These are phyloP conservation scores for Fusarium nanum DNA, from an alignment of 2,329 filamentous ascomycete genomes.

Conservation along the genomic window DNA sequence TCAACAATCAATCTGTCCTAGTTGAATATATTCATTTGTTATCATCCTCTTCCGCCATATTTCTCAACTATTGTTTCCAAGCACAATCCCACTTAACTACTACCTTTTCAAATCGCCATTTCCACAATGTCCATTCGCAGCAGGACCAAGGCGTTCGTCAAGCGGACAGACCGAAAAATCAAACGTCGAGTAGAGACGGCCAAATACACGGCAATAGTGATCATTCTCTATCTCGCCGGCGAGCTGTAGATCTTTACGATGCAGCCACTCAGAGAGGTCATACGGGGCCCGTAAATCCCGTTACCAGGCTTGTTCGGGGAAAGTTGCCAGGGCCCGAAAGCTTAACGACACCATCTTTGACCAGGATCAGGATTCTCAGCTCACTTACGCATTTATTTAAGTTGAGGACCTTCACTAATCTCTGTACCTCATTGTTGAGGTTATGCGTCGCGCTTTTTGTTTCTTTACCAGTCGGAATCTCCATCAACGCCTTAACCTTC, in stretches of 20 bases:
- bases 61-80: background rate
- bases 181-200: background rate
- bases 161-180: background rate
- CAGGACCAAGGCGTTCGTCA: background rate
- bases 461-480: background rate
- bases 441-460: background rate
- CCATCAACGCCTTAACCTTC: background rate
- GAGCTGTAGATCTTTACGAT: background rate
- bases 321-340: background rate
- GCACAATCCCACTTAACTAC: background rate
- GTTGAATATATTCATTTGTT: too few relatives aligned
- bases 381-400: background rate
- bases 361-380: background rate
- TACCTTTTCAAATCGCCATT: accelerated
- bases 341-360: background rate
- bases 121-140: background rate
- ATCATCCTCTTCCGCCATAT: too few relatives aligned
- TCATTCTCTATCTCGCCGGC: background rate
- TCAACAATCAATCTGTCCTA: too few relatives aligned
- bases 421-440: background rate
- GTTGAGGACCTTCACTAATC: background rate
- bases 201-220: background rate
- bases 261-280: background rate
- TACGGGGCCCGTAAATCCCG: background rate
- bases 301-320: background rate